phyloP scores from a whole-genome alignment of 2,329 filamentous ascomycete genomes.

The Ilyonectria destructans region DNA sequence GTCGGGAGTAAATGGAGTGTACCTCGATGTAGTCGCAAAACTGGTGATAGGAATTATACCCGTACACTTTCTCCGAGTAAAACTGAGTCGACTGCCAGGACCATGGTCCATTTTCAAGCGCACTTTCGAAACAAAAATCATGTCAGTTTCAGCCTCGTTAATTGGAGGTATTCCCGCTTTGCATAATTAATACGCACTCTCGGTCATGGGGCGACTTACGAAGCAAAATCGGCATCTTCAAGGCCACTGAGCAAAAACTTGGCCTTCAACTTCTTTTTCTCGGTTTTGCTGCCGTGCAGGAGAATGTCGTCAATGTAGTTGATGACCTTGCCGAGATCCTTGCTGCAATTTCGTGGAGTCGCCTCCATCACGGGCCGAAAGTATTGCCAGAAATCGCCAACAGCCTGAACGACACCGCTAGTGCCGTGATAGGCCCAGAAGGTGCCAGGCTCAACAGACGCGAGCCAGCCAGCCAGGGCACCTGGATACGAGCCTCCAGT shows the following conservation, averaged over 20 bases:
- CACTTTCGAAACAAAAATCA: slow-evolving; percentile 34
- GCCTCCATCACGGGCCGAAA: slow-evolving; percentile 62
- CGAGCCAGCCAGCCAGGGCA: slow-evolving; percentile 81
- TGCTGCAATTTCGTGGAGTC: slow-evolving; percentile 73
- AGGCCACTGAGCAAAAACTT: slow-evolving; percentile 61
- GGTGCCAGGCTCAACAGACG: slow-evolving; percentile 80
- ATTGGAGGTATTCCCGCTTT: background rate
- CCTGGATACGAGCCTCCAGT: slow-evolving; percentile 88
- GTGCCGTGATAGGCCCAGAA: slow-evolving; percentile 85
- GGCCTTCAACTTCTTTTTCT: slow-evolving; percentile 60
- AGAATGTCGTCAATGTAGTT: slow-evolving; percentile 66
- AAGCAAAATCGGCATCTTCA: slow-evolving; percentile 61
- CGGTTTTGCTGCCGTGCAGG: slow-evolving; percentile 52
- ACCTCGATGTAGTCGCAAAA: slow-evolving; percentile 36
- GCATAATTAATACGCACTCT: background rate
- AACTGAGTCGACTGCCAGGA: slow-evolving; percentile 58
- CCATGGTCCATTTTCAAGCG: background rate
- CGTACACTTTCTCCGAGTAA: slow-evolving; percentile 39
- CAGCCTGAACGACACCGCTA: slow-evolving; percentile 82
- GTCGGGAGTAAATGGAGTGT: slow-evolving; percentile 40
- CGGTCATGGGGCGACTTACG: slow-evolving; percentile 21
- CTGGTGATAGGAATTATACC: background rate
- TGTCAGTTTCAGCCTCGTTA: background rate
- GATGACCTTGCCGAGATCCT: slow-evolving; percentile 70
- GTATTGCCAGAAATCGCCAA: slow-evolving; percentile 80